Evolutionary conservation across 768 basidiomycete genomes (phyloP), one percentile per base, ranked within the genome.

Genomic region (Pleurotus salmoneostramineus): DNA sequence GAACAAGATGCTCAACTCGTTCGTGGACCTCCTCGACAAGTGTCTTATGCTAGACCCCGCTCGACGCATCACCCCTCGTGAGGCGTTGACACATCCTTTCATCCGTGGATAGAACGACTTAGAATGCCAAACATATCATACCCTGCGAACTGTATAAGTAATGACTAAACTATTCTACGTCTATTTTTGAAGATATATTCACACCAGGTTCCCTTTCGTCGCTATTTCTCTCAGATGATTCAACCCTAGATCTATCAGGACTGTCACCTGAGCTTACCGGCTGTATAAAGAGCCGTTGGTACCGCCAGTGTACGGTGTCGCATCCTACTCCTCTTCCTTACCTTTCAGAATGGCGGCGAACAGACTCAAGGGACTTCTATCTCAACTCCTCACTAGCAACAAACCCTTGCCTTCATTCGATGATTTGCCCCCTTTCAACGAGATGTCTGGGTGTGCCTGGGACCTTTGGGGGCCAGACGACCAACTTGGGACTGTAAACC

Each of bases 1-100:
- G 73, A 83, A 79, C 66, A 92, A 91, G 71, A 69, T 92, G 62
- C 62, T 97, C 7, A 67, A 78, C 21, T 83, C 85, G 4, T 97
- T 99, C 66, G 82, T 96, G 50, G 95, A 98, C 69, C 71, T 98
- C 46, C 71, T 99, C 58, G 95, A 98, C 66, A 95, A 89, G 73
- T 96, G 95, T 69, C 77, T 97, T 31, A 77, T 83, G 17, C 79
- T 99, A 12, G 96, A 98, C 68, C 91, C 95, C 2, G 79, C 84
- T 43, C 85, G 93, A 68, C 76, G 96, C 65, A 84, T 97, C 34
- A 86, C 85, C n/a, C 95, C 95, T 1, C 85, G 88, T 66, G 96
- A 98, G 66, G 95, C 93, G 3, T 78, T 98, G 42, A 71, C 80
- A 6, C 95, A 98, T 72, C 85, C 92, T 0, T 98, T 96, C 72